Conservation (phyloP, 1,284 basidiomycete species). For the Stereum hirsutum region DNA sequence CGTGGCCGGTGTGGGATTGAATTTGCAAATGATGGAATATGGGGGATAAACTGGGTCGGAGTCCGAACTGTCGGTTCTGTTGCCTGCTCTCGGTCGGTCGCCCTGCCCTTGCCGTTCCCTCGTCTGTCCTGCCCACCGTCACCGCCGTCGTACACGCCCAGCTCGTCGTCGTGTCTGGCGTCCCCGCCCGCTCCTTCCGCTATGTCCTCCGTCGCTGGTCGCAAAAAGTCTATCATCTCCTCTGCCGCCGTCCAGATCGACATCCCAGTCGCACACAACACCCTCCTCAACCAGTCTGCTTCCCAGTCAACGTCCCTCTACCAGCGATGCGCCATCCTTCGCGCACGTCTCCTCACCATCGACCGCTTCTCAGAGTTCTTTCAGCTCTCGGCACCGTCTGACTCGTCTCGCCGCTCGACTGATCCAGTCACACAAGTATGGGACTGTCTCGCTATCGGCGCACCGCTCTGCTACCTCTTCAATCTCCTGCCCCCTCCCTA, state of each 20-base stretch:
- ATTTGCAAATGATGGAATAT: too few relatives aligned
- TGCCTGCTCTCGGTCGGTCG: too few relatives aligned
- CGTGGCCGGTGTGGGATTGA: too few relatives aligned
- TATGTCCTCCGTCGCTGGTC: slow-evolving; percentile 65
- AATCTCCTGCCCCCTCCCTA: slow-evolving; percentile 75
- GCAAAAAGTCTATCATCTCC: slow-evolving; percentile 76
- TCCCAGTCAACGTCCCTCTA: slow-evolving; percentile 78
- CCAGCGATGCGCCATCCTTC: slow-evolving; percentile 76
- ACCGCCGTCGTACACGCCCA: background rate
- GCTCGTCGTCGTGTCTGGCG: slow-evolving; percentile 1
- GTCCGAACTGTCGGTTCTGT: too few relatives aligned
- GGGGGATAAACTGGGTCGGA: too few relatives aligned
- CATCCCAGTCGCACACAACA: slow-evolving; percentile 66
- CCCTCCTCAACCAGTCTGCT: slow-evolving; percentile 79
- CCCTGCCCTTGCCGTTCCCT: too few relatives aligned
- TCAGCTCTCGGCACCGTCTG: slow-evolving; percentile 41
- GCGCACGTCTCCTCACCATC: slow-evolving; percentile 67
- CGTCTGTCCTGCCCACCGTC: too few relatives aligned
- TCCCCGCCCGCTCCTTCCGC: slow-evolving; percentile 7
- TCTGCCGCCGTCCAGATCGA: slow-evolving; percentile 61
- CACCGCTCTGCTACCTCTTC: slow-evolving; percentile 92
- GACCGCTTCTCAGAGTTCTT: slow-evolving; percentile 66
- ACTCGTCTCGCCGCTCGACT: slow-evolving; percentile 59
- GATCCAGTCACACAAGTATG: slow-evolving; percentile 91
- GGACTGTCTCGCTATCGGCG: slow-evolving; percentile 89